Percentiles rank a stretch among this genome's conserved stretches.
phyloP scores from a whole-genome alignment of 2,329 filamentous ascomycete species.

The Ophiostoma australiae region DNA sequence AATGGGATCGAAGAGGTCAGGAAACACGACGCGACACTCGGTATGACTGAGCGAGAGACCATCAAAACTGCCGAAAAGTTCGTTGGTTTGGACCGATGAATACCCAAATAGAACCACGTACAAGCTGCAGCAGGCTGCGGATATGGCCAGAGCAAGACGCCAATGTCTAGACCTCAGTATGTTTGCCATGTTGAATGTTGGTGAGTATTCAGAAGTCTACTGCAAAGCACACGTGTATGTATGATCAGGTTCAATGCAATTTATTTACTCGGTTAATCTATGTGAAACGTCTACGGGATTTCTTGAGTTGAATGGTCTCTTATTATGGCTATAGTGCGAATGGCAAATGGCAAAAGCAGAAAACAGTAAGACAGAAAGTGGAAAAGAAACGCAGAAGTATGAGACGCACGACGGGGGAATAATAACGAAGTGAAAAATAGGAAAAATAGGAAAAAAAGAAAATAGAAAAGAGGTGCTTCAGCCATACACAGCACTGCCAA shows the following conservation, averaged over 20 bases:
- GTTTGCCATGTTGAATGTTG: neutral
- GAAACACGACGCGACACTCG: neutral
- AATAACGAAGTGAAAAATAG: neutral
- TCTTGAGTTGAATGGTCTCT: neutral
- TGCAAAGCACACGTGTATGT: neutral
- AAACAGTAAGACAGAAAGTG: neutral
- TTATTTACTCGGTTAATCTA: neutral
- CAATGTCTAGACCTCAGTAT: neutral
- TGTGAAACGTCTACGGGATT: neutral
- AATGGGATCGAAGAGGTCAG: neutral
- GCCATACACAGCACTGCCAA: neutral
- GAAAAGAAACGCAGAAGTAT: neutral
- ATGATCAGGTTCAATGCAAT: neutral
- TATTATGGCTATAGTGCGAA: neutral
- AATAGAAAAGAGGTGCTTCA: neutral
- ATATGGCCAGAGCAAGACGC: neutral
- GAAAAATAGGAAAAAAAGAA: neutral
- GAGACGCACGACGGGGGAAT: neutral
- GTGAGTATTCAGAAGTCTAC: neutral
- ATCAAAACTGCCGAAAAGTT: neutral
- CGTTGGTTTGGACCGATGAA: neutral
- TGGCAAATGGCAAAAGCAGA: neutral
- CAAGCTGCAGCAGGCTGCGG: neutral
- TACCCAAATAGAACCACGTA: neutral
- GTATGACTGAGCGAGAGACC: neutral